Conservation (phyloP, 345 rosid species). For the Gossypium thurberi region DNA sequence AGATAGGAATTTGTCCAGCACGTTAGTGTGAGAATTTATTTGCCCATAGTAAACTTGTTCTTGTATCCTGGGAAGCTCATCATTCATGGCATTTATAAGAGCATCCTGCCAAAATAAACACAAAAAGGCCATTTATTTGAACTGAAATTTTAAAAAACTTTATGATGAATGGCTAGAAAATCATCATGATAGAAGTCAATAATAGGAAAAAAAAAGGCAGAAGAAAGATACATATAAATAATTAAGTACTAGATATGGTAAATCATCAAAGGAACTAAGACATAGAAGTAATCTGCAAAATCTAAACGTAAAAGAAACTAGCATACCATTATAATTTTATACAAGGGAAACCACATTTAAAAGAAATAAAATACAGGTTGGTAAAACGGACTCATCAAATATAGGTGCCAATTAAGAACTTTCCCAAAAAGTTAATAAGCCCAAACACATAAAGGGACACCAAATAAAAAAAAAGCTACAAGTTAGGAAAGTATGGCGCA, state of each 20-base stretch:
- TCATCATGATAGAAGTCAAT: neutral
- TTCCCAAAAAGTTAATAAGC: neutral
- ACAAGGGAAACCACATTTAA: neutral
- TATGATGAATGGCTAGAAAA: neutral
- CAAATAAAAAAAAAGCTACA: neutral
- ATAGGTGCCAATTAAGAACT: neutral
- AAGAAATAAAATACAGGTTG: neutral
- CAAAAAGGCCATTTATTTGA: slow-evolving; percentile 1
- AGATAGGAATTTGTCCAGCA: slow-evolving; percentile 75
- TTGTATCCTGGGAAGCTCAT: slow-evolving; percentile 87
- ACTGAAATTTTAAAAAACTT: neutral
- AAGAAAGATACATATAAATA: neutral
- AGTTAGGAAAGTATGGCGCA: neutral
- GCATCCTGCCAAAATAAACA: slow-evolving; percentile 54
- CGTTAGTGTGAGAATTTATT: slow-evolving; percentile 73
- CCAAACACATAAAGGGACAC: neutral
- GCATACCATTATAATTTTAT: neutral
- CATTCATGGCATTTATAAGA: slow-evolving; percentile 88
- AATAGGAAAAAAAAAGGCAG: neutral
- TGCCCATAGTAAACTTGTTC: slow-evolving; percentile 95
- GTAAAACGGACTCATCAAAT: neutral
- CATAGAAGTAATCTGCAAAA: neutral
- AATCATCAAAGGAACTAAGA: neutral
- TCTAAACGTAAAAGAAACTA: slow-evolving; percentile 4
- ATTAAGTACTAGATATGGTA: neutral